Conservation (phyloP, 1,284 basidiomycete genomes). For the Rhodotorula sp. region DNA sequence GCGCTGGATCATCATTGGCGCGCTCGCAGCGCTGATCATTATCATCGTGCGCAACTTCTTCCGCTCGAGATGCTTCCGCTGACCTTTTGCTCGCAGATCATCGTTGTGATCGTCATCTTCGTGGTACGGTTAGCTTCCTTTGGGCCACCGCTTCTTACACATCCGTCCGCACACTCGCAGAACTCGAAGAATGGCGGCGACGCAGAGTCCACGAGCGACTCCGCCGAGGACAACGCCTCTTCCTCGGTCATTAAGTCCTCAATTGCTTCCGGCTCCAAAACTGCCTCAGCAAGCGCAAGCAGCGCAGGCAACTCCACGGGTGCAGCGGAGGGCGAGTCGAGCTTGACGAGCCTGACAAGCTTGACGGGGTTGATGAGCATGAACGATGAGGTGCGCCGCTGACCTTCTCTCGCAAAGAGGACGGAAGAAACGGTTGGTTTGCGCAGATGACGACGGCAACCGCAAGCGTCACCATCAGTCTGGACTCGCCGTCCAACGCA, state of each 20-base stretch:
- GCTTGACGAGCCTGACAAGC: not conserved
- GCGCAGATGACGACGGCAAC: no score
- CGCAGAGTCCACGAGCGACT: not conserved
- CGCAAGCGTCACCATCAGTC: no score
- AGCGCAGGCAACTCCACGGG: no score
- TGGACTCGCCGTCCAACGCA: no score
- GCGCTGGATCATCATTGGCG: not conserved
- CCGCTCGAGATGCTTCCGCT: not conserved
- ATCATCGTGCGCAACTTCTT: not conserved
- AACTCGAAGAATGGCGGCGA: not conserved
- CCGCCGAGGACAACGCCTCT: not conserved
- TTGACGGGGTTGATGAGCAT: no score
- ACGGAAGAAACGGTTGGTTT: no score
- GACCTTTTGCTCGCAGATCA: not conserved
- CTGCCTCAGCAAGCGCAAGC: not conserved
- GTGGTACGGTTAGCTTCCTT: not conserved
- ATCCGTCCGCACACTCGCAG: not conserved
- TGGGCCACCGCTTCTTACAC: no score
- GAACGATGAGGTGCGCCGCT: no score
- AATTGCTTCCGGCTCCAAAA: not conserved
- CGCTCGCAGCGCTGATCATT: not conserved
- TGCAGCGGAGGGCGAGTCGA: no score
- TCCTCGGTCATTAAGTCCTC: not conserved
- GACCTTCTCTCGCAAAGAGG: no score
- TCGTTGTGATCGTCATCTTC: not conserved